Conservation (phyloP, 768 basidiomycete genomes). For the Rhodotorula diobovata region DNA sequence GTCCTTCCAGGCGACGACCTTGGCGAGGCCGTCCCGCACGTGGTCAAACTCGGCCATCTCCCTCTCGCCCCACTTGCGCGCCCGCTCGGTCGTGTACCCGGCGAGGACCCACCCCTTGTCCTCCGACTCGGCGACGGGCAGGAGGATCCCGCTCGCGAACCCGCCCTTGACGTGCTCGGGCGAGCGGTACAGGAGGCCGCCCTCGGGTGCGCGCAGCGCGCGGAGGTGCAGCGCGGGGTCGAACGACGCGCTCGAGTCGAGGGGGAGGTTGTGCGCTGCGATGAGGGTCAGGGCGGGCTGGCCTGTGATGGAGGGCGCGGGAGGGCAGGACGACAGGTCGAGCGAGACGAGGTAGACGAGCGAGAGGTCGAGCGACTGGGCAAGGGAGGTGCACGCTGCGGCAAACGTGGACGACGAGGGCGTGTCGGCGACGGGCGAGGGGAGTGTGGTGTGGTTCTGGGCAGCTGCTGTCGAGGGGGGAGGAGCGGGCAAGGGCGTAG, state of each 20-base stretch:
- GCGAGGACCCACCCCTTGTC: constrained; percentile 25
- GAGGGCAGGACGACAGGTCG: constrained; percentile 1
- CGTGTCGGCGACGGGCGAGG: constrained; percentile 1
- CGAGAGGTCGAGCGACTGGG: constrained; percentile 6
- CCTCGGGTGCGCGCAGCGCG: constrained; percentile 24
- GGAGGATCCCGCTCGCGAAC: constrained; percentile 24
- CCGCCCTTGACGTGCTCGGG: neutral
- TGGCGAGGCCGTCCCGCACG: constrained; percentile 3
- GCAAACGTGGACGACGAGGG: constrained; percentile 2
- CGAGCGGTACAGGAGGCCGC: constrained; percentile 24
- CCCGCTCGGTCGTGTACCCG: constrained; percentile 13
- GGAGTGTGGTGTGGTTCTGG: too few species aligned
- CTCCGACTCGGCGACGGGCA: constrained; percentile 17
- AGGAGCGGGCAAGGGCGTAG: neutral
- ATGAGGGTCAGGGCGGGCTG: constrained; percentile 13
- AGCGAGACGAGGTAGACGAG: constrained; percentile 35
- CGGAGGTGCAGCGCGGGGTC: constrained; percentile 27
- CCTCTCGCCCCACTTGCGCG: constrained; percentile 16
- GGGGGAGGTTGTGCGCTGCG: constrained; percentile 28
- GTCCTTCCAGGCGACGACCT: constrained; percentile 21
- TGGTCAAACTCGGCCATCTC: constrained; percentile 28
- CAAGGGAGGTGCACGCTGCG: constrained; percentile 18
- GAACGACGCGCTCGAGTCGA: constrained; percentile 5
- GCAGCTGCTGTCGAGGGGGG: neutral
- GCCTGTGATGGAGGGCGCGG: neutral